Conservation (phyloP, 306 rosid genomes). For the Betula pendula region DNA sequence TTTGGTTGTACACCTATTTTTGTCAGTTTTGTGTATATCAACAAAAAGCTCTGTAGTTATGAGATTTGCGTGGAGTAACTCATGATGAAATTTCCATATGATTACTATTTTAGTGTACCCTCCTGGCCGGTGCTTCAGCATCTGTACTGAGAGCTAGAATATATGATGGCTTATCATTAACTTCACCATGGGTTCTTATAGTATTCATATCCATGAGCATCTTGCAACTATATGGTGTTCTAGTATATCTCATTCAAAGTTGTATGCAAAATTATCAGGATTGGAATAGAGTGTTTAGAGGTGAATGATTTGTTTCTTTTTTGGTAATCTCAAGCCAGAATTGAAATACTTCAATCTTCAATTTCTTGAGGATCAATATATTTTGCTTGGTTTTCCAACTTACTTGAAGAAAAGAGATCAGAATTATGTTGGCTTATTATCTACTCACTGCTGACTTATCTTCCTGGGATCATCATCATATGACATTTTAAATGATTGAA, state of each 20-base stretch:
- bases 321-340: not conserved
- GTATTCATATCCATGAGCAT: not conserved
- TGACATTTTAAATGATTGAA: conserved; percentile 21
- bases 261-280: not conserved
- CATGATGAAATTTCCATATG: not conserved
- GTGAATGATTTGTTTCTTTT: conserved; percentile 3
- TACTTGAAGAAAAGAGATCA: not conserved
- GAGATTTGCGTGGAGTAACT: not conserved
- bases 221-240: not conserved
- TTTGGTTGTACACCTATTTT: not conserved
- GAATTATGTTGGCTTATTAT: not conserved
- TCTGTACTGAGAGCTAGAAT: not conserved
- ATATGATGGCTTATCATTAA: not conserved
- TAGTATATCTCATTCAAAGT: not conserved
- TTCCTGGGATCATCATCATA: not conserved
- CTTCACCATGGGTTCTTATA: not conserved
- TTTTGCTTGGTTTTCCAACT: conserved; percentile 5
- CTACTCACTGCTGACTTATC: conserved; percentile 4
- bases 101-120: not conserved
- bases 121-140: not conserved
- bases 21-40: conserved; percentile 1
- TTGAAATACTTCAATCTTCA: conserved; percentile 1
- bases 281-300: not conserved
- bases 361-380: not conserved
- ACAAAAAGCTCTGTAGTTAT: not conserved